Percentiles rank a stretch among this genome's conserved stretches.
Conservation (phyloP, 2,329 filamentous ascomycete genomes). For the Neophaeococcomyces aloes region DNA sequence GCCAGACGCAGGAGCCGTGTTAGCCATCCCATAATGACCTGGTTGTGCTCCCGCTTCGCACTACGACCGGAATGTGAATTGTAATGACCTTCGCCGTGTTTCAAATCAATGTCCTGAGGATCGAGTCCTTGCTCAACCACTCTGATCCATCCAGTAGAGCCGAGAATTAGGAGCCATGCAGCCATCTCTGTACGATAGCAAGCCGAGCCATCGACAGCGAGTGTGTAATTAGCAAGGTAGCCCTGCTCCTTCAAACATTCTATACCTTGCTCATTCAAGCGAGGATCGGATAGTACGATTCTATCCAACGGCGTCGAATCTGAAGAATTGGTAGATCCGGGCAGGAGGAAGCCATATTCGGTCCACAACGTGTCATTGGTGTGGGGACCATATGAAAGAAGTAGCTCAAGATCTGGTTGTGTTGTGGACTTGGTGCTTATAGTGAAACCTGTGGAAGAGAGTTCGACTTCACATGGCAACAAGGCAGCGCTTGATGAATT, state of each 20-base stretch:
- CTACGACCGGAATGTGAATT: not conserved
- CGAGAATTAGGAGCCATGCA: conserved; percentile 11
- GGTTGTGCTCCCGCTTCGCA: conserved; percentile 5
- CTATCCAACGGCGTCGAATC: conserved; percentile 12
- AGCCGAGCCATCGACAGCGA: conserved; percentile 7
- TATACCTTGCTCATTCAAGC: no score
- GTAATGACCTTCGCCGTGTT: not conserved
- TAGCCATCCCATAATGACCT: conserved; percentile 4
- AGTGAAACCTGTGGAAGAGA: conserved; percentile 3
- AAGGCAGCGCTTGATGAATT: not conserved
- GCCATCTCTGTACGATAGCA: conserved; percentile 16
- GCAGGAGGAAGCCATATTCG: conserved; percentile 17
- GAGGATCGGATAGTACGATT: conserved; percentile 8
- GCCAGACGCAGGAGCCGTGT: not conserved
- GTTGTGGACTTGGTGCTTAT: conserved; percentile 1
- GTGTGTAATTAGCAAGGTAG: conserved; percentile 14
- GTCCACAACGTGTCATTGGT: conserved; percentile 14
- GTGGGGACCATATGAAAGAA: conserved; percentile 16
- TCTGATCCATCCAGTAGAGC: conserved; percentile 8
- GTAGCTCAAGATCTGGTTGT: conserved; percentile 8
- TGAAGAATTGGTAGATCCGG: conserved; percentile 3
- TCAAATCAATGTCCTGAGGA: no score
- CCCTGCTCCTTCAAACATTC: conserved; percentile 5
- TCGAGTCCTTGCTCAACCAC: conserved; percentile 10
- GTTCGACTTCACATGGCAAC: conserved; percentile 2